A percentile compares a stretch with the other conserved stretches of the same genome.
These are phyloP conservation scores for Fraxinus platypoda DNA, from an alignment of 305 asterid species.

Conservation along the genomic window DNA sequence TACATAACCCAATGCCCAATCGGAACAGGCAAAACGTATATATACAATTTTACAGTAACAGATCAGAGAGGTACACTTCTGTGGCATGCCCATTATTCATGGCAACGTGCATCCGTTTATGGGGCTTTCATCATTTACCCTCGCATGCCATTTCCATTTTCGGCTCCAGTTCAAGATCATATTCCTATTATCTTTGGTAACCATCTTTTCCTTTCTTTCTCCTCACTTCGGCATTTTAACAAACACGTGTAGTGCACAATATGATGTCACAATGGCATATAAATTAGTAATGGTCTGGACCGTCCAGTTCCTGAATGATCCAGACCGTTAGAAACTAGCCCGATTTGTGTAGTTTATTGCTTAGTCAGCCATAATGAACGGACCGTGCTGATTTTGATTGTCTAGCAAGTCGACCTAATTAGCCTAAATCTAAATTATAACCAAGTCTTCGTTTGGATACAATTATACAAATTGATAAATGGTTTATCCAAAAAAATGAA, in stretches of 20 bases:
- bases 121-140: conserved; percentile 80
- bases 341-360: background rate
- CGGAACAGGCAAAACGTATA: conserved; percentile 44
- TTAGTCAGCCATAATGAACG: background rate
- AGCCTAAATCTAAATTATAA: too few species aligned
- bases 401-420: background rate
- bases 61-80: conserved; percentile 66
- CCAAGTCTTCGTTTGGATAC: background rate
- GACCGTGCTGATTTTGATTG: background rate
- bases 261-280: background rate
- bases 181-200: conserved; percentile 61
- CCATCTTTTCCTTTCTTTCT: background rate
- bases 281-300: background rate
- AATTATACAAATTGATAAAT: background rate
- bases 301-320: background rate
- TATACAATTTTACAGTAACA: conserved; percentile 53
- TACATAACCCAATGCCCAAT: conserved; percentile 76
- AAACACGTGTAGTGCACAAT: background rate
- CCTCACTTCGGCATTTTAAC: background rate
- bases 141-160: conserved; percentile 55
- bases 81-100: conserved; percentile 83
- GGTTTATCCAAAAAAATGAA: background rate
- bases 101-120: conserved; percentile 78
- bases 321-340: background rate
- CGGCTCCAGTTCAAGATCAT: conserved; percentile 28